Percentiles rank a stretch among this genome's conserved stretches.
phyloP scores from a whole-genome alignment of 2,329 filamentous ascomycete genomes.

The Rhynchosporium agropyri region DNA sequence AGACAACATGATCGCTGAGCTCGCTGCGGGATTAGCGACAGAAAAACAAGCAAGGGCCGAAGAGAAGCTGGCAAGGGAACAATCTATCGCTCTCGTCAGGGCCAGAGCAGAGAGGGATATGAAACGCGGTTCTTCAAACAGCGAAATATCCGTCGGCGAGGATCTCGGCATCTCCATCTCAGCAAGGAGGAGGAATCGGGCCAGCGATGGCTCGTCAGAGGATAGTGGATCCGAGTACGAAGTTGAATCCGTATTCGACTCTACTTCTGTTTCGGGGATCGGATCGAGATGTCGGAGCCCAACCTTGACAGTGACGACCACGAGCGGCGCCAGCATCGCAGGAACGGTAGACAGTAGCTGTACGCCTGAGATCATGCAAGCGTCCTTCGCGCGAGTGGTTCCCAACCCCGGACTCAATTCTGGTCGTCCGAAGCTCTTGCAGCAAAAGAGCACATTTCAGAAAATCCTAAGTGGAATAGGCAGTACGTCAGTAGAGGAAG shows the following conservation, averaged over 20 bases:
- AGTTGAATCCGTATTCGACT: slow-evolving; percentile 57
- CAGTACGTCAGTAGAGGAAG: slow-evolving; percentile 44
- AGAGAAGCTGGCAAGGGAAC: slow-evolving; percentile 40
- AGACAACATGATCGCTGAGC: slow-evolving; percentile 52
- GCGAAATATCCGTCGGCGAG: slow-evolving; percentile 27
- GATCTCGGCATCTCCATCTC: slow-evolving; percentile 38
- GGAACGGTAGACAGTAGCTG: slow-evolving; percentile 20
- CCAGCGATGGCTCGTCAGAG: slow-evolving; percentile 43
- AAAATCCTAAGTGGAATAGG: slow-evolving; percentile 47
- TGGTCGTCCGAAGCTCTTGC: slow-evolving; percentile 37
- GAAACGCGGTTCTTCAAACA: slow-evolving; percentile 12
- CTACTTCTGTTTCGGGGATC: too few relatives aligned
- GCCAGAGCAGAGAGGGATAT: slow-evolving; percentile 27
- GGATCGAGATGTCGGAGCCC: slow-evolving; percentile 60
- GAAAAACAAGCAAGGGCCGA: slow-evolving; percentile 49
- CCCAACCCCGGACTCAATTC: slow-evolving; percentile 28
- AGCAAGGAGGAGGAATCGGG: slow-evolving; percentile 11
- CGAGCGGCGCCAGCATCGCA: slow-evolving; percentile 19
- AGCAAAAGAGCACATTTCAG: slow-evolving; percentile 51
- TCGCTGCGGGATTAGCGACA: slow-evolving; percentile 54
- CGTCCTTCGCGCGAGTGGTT: slow-evolving; percentile 29
- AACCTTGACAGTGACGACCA: slow-evolving; percentile 45
- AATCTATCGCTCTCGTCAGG: slow-evolving; percentile 36
- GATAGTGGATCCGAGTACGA: slow-evolving; percentile 57
- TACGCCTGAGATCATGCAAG: slow-evolving; percentile 33